These are phyloP conservation scores for Kluyveromyces sp. DNA, from an alignment of 1,139 yeast genomes.

Conservation along the genomic window DNA sequence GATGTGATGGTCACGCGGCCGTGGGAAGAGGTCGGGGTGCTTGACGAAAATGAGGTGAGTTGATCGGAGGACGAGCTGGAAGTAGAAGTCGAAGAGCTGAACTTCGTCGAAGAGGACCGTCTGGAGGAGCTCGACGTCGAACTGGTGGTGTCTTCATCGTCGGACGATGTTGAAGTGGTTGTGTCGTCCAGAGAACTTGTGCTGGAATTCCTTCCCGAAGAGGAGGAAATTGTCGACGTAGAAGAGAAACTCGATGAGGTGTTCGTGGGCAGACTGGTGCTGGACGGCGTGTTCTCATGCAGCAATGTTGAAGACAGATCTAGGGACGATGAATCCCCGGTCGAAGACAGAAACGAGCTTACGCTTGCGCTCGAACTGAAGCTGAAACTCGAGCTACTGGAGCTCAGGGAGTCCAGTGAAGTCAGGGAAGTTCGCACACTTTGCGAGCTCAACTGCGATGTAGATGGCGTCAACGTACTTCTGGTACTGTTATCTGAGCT, in stretches of 20 bases:
- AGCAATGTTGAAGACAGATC: neutral
- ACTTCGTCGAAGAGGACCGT: too few relatives aligned
- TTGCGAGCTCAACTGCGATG: neutral
- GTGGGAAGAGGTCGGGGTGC: neutral
- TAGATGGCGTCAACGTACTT: neutral
- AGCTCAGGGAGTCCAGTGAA: neutral
- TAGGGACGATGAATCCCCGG: neutral
- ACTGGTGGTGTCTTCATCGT: constrained; percentile 4
- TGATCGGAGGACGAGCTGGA: constrained; percentile 6
- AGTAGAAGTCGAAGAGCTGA: constrained; percentile 4
- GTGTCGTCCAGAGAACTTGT: constrained; percentile 7
- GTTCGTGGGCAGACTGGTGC: constrained; percentile 3
- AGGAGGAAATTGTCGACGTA: constrained; percentile 5
- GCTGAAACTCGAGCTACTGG: neutral
- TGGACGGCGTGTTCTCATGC: constrained; percentile 4
- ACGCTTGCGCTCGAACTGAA: too few relatives aligned
- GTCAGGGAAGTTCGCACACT: too few relatives aligned
- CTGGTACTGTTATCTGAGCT: constrained; percentile 1
- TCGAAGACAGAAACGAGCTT: too few relatives aligned
- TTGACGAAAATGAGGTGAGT: constrained; percentile 10
- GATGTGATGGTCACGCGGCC: constrained; percentile 19
- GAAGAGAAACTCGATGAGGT: constrained; percentile 4
- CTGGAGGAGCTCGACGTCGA: constrained; percentile 6
- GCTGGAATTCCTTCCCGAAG: constrained; percentile 4
- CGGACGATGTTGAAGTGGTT: neutral